Conservation (phyloP, 2,329 filamentous ascomycete genomes). For the Lecanicillium sp. region DNA sequence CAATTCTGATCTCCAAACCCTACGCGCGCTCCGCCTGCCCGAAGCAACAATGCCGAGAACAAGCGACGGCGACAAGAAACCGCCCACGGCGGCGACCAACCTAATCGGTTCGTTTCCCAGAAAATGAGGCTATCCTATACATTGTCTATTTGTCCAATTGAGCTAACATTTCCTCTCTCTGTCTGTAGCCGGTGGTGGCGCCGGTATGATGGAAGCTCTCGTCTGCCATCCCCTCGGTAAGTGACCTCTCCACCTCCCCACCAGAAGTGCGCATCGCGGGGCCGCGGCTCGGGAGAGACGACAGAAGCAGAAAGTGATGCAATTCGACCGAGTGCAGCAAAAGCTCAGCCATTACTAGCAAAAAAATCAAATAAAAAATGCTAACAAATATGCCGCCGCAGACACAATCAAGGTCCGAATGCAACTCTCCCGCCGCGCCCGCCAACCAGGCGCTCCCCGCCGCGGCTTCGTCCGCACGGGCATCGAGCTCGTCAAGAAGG, state of each 20-base stretch:
- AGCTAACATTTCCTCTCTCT: constrained; percentile 12
- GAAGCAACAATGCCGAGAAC: constrained; percentile 23
- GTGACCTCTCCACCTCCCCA: constrained; percentile 16
- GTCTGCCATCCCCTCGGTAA: constrained; percentile 87
- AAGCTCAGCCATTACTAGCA: too few relatives aligned
- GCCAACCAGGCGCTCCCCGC: constrained; percentile 72
- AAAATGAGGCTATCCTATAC: too few relatives aligned
- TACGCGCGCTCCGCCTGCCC: background rate
- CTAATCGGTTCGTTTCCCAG: constrained; percentile 71
- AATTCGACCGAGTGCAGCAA: too few relatives aligned
- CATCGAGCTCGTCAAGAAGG: constrained; percentile 74
- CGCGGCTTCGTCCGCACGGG: constrained; percentile 86
- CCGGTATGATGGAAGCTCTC: constrained; percentile 98
- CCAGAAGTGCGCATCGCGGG: background rate
- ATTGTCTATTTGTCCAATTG: constrained; percentile 12
- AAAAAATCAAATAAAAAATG: background rate
- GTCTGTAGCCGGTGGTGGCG: constrained; percentile 75
- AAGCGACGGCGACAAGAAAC: constrained; percentile 51
- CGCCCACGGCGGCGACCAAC: constrained; percentile 80
- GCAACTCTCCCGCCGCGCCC: constrained; percentile 86
- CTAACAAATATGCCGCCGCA: constrained; percentile 22
- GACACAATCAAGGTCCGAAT: constrained; percentile 99
- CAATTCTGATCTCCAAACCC: too few relatives aligned
- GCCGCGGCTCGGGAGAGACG: constrained; percentile 6
- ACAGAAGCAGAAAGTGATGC: too few relatives aligned